phyloP scores from a whole-genome alignment of 75 land plant species.

The Larix kaempferi region DNA sequence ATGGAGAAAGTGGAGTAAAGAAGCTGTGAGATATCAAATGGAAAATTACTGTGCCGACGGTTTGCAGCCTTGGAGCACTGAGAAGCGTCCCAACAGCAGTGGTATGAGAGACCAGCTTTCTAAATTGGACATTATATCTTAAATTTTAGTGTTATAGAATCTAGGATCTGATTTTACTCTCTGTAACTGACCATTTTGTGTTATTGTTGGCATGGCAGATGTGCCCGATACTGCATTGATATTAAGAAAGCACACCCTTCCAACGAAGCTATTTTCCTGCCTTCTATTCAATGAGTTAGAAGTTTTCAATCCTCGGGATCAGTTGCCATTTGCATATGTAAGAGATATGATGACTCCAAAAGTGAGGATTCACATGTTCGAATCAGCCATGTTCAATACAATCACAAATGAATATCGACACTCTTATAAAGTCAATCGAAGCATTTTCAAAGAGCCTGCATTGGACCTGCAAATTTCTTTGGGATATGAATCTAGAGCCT shows the following conservation, averaged over 20 bases:
- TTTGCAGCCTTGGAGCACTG: constrained; percentile 50
- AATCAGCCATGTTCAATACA: constrained; percentile 48
- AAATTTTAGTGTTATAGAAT: too few species aligned
- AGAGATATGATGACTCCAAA: constrained; percentile 59
- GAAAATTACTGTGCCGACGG: constrained; percentile 66
- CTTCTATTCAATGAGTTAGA: constrained; percentile 72
- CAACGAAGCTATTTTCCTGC: constrained; percentile 62
- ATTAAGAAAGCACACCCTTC: constrained; percentile 43
- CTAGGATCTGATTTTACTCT: too few species aligned
- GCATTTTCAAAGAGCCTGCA: background rate
- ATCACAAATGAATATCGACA: constrained; percentile 57
- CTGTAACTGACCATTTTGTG: too few species aligned
- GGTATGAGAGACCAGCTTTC: too few species aligned
- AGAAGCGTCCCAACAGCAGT: constrained; percentile 52
- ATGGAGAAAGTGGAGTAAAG: constrained; percentile 66
- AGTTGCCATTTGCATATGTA: constrained; percentile 63
- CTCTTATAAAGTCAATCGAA: background rate
- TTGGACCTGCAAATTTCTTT: background rate
- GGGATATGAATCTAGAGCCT: background rate
- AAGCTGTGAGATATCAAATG: constrained; percentile 49
- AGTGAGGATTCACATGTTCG: constrained; percentile 59
- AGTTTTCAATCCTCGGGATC: constrained; percentile 64
- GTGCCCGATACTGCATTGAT: constrained; percentile 77
- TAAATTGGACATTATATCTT: too few species aligned
- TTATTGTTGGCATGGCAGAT: too few species aligned